Evolutionary conservation across 805 yeast species (phyloP).

Genomic region (Schizosaccharomyces octosporus): DNA sequence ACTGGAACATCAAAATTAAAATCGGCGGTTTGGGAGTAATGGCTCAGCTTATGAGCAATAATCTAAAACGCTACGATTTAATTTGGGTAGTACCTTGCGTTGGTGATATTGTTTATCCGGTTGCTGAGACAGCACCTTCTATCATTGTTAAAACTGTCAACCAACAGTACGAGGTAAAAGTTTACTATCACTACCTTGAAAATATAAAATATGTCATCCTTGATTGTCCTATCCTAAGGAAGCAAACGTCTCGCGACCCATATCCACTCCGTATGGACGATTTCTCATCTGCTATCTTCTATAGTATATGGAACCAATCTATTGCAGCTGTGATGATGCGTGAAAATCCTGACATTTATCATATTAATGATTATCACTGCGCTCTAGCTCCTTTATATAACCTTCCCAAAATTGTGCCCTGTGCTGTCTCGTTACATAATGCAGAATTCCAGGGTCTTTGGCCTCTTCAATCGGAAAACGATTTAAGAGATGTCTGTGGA

Average conservation of each 20-base stretch:
- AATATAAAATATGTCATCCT: slow-evolving; percentile 1
- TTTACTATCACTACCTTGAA: not conserved
- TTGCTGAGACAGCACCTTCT: not conserved
- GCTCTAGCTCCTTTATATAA: slow-evolving; percentile 1
- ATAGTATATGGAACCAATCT: slow-evolving; percentile 2
- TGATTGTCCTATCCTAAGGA: not conserved
- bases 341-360: not conserved
- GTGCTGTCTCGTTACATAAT: not conserved
- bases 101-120: slow-evolving; percentile 1
- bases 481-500: not conserved
- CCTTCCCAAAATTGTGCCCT: not conserved
- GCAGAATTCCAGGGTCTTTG: slow-evolving; percentile 3
- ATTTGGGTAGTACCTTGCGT: slow-evolving; percentile 3
- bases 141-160: not conserved
- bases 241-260: not conserved
- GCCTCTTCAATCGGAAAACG: not conserved
- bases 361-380: slow-evolving; percentile 3
- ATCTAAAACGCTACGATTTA: not conserved
- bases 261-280: slow-evolving; percentile 3
- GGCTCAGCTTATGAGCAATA: slow-evolving; percentile 2
- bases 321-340: slow-evolving; percentile 1
- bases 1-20: slow-evolving; percentile 2
- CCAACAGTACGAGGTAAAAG: not conserved
- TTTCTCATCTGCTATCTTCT: slow-evolving; percentile 1
- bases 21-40: slow-evolving; percentile 3